Conservation (phyloP, 2,329 filamentous ascomycete species). For the Fusarium annulatum region DNA sequence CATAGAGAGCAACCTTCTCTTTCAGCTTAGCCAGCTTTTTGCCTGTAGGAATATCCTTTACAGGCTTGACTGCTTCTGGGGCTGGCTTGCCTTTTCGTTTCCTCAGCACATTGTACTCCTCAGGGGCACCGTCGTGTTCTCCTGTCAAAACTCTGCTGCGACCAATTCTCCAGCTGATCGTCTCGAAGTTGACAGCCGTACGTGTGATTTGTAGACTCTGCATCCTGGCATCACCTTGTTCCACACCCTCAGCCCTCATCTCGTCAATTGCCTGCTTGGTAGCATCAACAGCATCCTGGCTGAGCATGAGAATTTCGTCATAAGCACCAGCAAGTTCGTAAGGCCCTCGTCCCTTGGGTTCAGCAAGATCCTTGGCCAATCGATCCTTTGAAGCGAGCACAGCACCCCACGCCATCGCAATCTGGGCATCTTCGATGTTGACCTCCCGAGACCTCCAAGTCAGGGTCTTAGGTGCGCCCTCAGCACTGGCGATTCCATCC, state of each 20-base stretch:
- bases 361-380: conserved; percentile 60
- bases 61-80: conserved; percentile 55
- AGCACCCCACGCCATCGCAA: conserved; percentile 83
- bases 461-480: conserved; percentile 77
- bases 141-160: conserved; percentile 91
- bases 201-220: conserved; percentile 92
- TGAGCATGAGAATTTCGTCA: conserved; percentile 88
- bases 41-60: conserved; percentile 74
- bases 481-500: conserved; percentile 60
- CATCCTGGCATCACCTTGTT: conserved; percentile 86
- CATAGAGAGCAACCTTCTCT: conserved; percentile 89
- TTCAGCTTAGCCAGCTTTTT: conserved; percentile 83
- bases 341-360: conserved; percentile 57
- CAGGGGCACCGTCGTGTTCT: conserved; percentile 77
- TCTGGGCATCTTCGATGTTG: conserved; percentile 90
- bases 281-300: conserved; percentile 93
- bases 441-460: conserved; percentile 89
- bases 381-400: conserved; percentile 67
- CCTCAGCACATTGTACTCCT: conserved; percentile 61
- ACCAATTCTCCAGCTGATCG: conserved; percentile 94
- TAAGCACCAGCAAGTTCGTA: conserved; percentile 86
- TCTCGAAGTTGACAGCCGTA: conserved; percentile 92
- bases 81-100: conserved; percentile 59
- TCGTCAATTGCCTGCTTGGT: conserved; percentile 95
- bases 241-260: conserved; percentile 82